Conservation (phyloP, 208 protist genomes). For the Porcisia deanei region DNA sequence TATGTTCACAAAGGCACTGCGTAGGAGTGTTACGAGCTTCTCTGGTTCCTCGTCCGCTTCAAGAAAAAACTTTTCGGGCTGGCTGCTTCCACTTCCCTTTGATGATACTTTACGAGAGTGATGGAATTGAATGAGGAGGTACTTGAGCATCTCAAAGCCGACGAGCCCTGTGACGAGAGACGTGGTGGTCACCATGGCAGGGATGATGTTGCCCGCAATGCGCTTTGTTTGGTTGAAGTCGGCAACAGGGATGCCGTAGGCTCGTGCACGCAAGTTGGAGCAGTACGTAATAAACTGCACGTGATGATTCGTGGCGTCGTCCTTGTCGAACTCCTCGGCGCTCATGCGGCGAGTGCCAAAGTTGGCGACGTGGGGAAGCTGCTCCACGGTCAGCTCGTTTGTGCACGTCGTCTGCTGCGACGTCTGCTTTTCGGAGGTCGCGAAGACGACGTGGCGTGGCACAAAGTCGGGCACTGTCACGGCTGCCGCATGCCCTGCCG, state of each 20-base stretch:
- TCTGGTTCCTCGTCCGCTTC: conserved; percentile 38
- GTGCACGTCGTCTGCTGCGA: conserved; percentile 30
- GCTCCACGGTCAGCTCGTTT: conserved; percentile 41
- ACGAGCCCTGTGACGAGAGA: conserved; percentile 98
- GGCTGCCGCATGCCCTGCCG: conserved; percentile 41
- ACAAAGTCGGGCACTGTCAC: conserved; percentile 63
- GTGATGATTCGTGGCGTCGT: conserved; percentile 94
- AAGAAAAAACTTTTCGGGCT: conserved; percentile 15
- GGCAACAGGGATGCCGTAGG: conserved; percentile 91
- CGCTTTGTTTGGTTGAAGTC: conserved; percentile 82
- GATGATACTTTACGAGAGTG: conserved; percentile 16
- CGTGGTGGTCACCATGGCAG: conserved; percentile 99
- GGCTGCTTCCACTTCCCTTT: conserved; percentile 2
- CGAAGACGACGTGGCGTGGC: conserved; percentile 65
- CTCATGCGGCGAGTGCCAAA: conserved; percentile 55
- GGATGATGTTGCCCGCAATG: conserved; percentile 99
- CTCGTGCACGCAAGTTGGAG: conserved; percentile 93
- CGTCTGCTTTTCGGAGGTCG: conserved; percentile 79
- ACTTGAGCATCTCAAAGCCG: conserved; percentile 97
- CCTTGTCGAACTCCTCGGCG: conserved; percentile 94
- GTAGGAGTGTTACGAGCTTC: conserved; percentile 74
- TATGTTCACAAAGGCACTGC: conserved; percentile 98
- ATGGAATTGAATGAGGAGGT: conserved; percentile 73
- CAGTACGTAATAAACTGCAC: conserved; percentile 93
- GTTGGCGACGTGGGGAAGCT: conserved; percentile 44